A percentile compares a stretch with the other conserved stretches of the same genome.
These are phyloP conservation scores for Mucor piriformis DNA, from an alignment of 371 early-diverging fungal genomes.

Conservation along the genomic window DNA sequence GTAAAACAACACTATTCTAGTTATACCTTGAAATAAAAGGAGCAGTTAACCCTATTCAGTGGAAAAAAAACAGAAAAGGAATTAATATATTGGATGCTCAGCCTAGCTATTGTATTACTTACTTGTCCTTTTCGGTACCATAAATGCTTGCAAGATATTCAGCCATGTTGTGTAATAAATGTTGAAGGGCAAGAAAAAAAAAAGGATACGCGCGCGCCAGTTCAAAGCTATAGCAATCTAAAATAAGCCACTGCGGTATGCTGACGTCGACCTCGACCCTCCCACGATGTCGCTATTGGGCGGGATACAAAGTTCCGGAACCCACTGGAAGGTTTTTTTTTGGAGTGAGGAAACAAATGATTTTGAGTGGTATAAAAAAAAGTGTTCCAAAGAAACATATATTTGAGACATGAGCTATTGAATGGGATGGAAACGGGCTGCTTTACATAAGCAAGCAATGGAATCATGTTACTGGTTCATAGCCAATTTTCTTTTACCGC, in stretches of 20 bases:
- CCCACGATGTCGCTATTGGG: not conserved
- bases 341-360: not conserved
- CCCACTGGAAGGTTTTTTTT: no score
- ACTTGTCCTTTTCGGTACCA: constrained; percentile 96
- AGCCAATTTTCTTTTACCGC: no score
- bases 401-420: no score
- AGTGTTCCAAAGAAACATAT: no score
- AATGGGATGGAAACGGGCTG: no score
- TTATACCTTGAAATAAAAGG: constrained; percentile 92
- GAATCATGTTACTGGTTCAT: no score
- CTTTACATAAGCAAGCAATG: no score
- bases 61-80: not conserved
- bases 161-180: constrained; percentile 62
- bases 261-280: constrained; percentile 7
- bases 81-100: not conserved
- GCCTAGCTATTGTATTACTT: constrained; percentile 24
- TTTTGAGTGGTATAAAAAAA: not conserved
- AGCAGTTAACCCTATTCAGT: constrained; percentile 87
- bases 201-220: constrained; percentile 4
- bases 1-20: not conserved
- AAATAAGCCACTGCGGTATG: constrained; percentile 14
- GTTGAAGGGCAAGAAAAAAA: not conserved
- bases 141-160: constrained; percentile 92
- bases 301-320: no score
- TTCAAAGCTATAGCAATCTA: not conserved